Conservation (phyloP, 805 yeast genomes). For the Ogataea neopini region DNA sequence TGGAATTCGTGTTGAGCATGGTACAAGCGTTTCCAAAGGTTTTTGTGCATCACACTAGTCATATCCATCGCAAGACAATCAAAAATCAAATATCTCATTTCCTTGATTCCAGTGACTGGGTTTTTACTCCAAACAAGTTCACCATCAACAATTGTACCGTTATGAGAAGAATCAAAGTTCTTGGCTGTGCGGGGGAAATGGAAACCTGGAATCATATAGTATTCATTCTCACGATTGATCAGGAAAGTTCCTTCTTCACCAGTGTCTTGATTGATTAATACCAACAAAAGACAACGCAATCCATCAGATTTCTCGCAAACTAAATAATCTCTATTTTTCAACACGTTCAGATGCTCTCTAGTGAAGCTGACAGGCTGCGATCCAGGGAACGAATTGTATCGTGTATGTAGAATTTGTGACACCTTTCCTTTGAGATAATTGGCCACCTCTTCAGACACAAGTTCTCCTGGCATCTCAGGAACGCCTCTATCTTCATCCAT, state of each 20-base stretch:
- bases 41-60: conserved; percentile 63
- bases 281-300: conserved; percentile 73
- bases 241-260: conserved; percentile 87
- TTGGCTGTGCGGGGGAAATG: conserved; percentile 68
- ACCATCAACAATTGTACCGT: conserved; percentile 91
- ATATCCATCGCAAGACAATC: conserved; percentile 89
- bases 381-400: conserved; percentile 73
- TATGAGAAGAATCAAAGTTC: conserved; percentile 62
- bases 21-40: conserved; percentile 80
- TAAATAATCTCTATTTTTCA: conserved; percentile 73
- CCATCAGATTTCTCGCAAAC: conserved; percentile 98
- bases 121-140: conserved; percentile 78
- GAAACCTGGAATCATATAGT: conserved; percentile 74
- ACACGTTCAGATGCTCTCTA: conserved; percentile 66
- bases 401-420: conserved; percentile 58
- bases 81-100: conserved; percentile 80
- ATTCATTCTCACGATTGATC: conserved; percentile 87
- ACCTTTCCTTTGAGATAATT: conserved; percentile 68
- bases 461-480: conserved; percentile 85
- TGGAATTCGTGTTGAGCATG: conserved; percentile 79
- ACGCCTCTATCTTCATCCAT: conserved; percentile 47
- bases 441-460: conserved; percentile 71
- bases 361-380: conserved; percentile 95
- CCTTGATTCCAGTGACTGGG: conserved; percentile 55
- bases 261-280: conserved; percentile 58